These are phyloP conservation scores for Aspergillus saccharolyticus DNA, from an alignment of 495 filamentous ascomycete genomes.

Conservation along the genomic window DNA sequence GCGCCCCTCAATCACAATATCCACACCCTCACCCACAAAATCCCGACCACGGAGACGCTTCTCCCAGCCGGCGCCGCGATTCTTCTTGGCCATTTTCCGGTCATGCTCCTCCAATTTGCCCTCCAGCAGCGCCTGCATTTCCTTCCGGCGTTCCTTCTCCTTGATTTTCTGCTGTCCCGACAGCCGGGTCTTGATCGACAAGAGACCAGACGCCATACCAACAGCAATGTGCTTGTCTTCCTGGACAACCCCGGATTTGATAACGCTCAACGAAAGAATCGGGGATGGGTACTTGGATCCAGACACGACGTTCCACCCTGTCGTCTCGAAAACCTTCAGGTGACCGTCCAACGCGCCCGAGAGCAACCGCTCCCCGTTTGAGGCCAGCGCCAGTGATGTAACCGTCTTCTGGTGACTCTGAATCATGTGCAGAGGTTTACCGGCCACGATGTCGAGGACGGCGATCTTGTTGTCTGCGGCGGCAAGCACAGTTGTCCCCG, in stretches of 20 bases:
- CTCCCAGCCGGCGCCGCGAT: constrained; percentile 62
- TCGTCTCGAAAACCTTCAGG: constrained; percentile 92
- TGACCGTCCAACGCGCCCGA: constrained; percentile 89
- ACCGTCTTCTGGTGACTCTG: constrained; percentile 98
- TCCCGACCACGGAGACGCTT: constrained; percentile 70
- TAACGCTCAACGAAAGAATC: constrained; percentile 73
- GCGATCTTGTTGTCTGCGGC: constrained; percentile 82
- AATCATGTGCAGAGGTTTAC: constrained; percentile 76
- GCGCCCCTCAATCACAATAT: constrained; percentile 81
- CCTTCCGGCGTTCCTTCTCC: constrained; percentile 72
- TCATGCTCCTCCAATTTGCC: constrained; percentile 69
- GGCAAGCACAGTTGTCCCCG: constrained; percentile 79
- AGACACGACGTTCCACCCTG: constrained; percentile 85
- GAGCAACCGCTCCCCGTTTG: constrained; percentile 71
- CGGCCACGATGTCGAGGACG: constrained; percentile 91
- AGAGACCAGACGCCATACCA: constrained; percentile 84
- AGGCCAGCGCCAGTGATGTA: constrained; percentile 73
- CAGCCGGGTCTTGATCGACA: constrained; percentile 81
- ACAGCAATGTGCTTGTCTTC: constrained; percentile 89
- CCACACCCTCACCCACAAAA: constrained; percentile 76
- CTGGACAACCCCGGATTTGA: constrained; percentile 56
- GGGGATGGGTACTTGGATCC: constrained; percentile 89
- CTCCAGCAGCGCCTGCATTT: constrained; percentile 78
- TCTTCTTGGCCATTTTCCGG: constrained; percentile 56
- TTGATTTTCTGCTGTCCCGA: constrained; percentile 76